Base-by-base conservation (phyloP, 106 monocot species). In the Dendrobium chrysotoxum region DNA sequence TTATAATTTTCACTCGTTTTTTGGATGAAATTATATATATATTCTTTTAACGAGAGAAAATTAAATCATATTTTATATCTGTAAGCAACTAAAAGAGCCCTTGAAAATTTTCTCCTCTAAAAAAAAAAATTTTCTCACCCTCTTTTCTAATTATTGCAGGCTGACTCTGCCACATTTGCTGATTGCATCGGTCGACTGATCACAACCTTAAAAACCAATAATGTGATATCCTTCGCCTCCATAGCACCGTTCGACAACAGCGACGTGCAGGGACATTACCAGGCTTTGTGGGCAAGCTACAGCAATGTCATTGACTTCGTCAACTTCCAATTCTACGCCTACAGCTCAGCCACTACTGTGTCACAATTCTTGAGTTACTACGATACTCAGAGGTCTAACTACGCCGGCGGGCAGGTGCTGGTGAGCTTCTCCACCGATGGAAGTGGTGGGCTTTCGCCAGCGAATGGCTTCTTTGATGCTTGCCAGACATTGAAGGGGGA, bases 321-420 rank as follows among this genome's bases (percentile, higher is more conserved):
- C 0, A 85, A 85, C 77, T 85, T 85, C 54, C 85, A 85, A 45
- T 85, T 85, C 77, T 85, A 81, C 28, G 85, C 85, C 0, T 85
- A 81, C 53, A 55, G 13, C 55, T 41, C 80, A 0, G 53, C 13
- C 9, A 85, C 77, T 5, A 81, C 81, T 1, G 81, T 30, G 57
- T 18, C 55, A 26, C 85, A 85, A 54, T 81, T 85, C 41, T 23
- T 77, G 53, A 39, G 40, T 70, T 81, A 85, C 25, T 85, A 53
- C 55, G 81, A 80, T 2, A 54, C 67, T 5, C 80, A 85, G 53
- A 80, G 76, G 16, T 35, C 64, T 1, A 85, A 85, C 16, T 85
- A 85, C 54, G 41, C 80, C 2, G 77, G 77, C 3, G 80, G 80
- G 23, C 80, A 80, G 50, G 46, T 85, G 6, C 53, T 84, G 79